Conservation (phyloP, 495 filamentous ascomycete species). For the Xylaria flabelliformis region DNA sequence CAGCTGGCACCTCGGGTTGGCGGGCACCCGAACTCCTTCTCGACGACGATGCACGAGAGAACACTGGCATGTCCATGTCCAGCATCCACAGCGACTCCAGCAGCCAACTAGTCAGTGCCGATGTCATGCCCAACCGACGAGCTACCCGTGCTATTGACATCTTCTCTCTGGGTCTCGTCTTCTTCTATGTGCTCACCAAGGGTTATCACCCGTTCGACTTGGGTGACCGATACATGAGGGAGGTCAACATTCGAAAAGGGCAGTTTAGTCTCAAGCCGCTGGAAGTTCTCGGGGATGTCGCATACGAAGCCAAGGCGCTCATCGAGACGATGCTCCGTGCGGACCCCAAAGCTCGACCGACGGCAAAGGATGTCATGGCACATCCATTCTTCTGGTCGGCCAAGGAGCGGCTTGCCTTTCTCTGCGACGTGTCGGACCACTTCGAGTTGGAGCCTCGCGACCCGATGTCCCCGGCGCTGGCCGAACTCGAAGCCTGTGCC, state of each 20-base stretch:
- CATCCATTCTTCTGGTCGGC: conserved; percentile 97
- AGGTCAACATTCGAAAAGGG: conserved; percentile 94
- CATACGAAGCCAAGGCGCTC: conserved; percentile 84
- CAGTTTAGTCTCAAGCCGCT: conserved; percentile 75
- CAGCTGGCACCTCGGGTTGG: conserved; percentile 94
- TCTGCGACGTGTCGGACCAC: conserved; percentile 92
- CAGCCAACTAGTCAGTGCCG: conserved; percentile 43
- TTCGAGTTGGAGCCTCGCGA: conserved; percentile 91
- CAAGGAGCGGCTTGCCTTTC: conserved; percentile 85
- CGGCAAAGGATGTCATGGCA: conserved; percentile 76
- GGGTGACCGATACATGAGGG: conserved; percentile 89
- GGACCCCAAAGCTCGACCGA: conserved; percentile 72
- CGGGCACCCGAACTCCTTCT: conserved; percentile 91
- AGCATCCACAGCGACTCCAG: conserved; percentile 57
- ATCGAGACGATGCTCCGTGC: conserved; percentile 82
- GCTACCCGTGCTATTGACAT: conserved; percentile 96
- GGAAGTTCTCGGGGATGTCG: conserved; percentile 75
- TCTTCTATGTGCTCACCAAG: conserved; percentile 92
- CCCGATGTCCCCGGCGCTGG: conserved; percentile 71
- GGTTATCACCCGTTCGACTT: conserved; percentile 95
- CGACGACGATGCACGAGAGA: conserved; percentile 66
- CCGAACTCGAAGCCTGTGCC: conserved; percentile 58
- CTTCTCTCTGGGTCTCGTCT: conserved; percentile 93
- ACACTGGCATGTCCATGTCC: conserved; percentile 40
- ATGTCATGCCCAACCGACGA: conserved; percentile 68